Conservation (phyloP, 2,329 filamentous ascomycete species). For the Xylariaceae sp. region DNA sequence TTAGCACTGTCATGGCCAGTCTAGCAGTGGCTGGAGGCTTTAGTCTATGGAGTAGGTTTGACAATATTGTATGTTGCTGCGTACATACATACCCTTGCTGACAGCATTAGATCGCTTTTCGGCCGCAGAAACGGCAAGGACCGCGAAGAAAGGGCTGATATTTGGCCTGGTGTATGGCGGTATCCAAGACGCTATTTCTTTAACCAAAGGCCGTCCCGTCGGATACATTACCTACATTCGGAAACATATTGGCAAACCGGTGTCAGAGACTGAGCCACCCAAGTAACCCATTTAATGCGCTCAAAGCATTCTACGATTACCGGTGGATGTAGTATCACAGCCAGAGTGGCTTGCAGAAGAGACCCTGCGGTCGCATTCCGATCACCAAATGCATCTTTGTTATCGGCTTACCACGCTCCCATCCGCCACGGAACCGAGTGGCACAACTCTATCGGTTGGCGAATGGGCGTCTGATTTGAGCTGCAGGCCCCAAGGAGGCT, state of each 20-base stretch:
- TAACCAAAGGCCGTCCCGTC: constrained; percentile 65
- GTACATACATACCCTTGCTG: constrained; percentile 11
- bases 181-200: constrained; percentile 69
- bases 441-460: too few species aligned
- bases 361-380: neutral
- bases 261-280: constrained; percentile 14
- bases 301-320: neutral
- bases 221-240: constrained; percentile 68
- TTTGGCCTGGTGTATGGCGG: constrained; percentile 78
- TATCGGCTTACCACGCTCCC: neutral
- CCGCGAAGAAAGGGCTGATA: constrained; percentile 73
- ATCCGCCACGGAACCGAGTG: too few species aligned
- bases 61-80: neutral
- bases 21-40: constrained; percentile 81
- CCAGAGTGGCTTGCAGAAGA: neutral
- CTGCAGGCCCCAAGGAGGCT: too few species aligned
- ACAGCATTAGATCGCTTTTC: constrained; percentile 66
- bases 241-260: constrained; percentile 38
- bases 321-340: neutral
- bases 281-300: neutral
- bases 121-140: constrained; percentile 68
- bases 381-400: neutral
- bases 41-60: constrained; percentile 72
- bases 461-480: too few species aligned
- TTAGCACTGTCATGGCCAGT: constrained; percentile 78